phyloP scores from a whole-genome alignment of 164 flowering plant species.

The Warburgia ugandensis region DNA sequence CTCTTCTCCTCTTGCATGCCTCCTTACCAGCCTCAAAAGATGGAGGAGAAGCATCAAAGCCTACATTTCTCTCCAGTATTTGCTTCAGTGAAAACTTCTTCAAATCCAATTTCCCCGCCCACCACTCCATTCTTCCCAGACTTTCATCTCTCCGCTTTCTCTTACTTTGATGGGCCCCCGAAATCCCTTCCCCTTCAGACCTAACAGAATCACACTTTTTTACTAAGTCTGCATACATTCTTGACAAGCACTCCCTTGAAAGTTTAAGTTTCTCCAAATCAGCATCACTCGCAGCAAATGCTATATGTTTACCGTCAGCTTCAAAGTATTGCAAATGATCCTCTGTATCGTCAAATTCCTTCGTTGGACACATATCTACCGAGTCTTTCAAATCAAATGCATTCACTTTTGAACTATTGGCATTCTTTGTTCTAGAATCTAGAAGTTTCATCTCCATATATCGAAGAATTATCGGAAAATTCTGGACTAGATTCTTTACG shows the following conservation, averaged over 20 bases:
- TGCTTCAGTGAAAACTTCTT: constrained; percentile 43
- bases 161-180: constrained; percentile 10
- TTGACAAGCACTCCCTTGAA: constrained; percentile 44
- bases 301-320: constrained; percentile 7
- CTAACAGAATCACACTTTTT: constrained; percentile 17
- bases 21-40: constrained; percentile 48
- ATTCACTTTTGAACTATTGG: neutral
- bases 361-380: constrained; percentile 34
- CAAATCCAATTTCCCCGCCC: constrained; percentile 56
- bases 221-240: constrained; percentile 28
- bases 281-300: neutral
- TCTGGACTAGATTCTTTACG: constrained; percentile 49
- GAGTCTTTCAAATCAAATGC: constrained; percentile 35
- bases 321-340: constrained; percentile 33
- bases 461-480: constrained; percentile 52
- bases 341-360: constrained; percentile 21
- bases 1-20: constrained; percentile 42
- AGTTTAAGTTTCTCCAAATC: constrained; percentile 33
- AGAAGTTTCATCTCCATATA: constrained; percentile 61
- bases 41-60: constrained; percentile 60
- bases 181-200: constrained; percentile 6
- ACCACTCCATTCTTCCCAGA: constrained; percentile 33
- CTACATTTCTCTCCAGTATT: constrained; percentile 54
- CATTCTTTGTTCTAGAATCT: constrained; percentile 6
- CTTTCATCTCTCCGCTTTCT: constrained; percentile 20